Evolutionary conservation across 495 filamentous ascomycete species (phyloP), one percentile per base, ranked within the genome.

Genomic region (Penicillium fimorum): DNA sequence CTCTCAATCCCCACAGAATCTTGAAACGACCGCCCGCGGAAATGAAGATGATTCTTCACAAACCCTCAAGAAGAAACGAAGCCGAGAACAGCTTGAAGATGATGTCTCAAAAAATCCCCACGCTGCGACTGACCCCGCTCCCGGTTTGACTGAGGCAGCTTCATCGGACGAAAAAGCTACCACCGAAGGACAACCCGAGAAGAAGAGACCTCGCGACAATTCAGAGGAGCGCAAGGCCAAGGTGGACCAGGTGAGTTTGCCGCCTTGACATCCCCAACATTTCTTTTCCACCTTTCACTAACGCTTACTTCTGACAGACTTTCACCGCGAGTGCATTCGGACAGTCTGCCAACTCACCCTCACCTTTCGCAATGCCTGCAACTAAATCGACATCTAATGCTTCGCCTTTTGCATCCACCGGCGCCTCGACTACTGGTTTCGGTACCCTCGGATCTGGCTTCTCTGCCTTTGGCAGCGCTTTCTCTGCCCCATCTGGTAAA

Each of bases 401-500:
- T 27, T 54, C 52, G 22, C 51, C 51, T 12, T 54, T 54, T 18
- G 30, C 29, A 29, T 22, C 22, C 15, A 29, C 13, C 13, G 24
- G 71, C 47, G 55, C 69, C 29, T 71, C 77, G 2, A 67, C 71
- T 15, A 55, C 70, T 30, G 72, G 70, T 27, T 79, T 79, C 63
- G 71, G 72, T 56, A 45, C 56, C 47, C 61, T 72, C 63, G 63
- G 68, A 67, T 44, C 50, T n/a, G 70, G 71, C 0, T 78, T 79
- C 18, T 76, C 78, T 32, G 74, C 80, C 0, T 86, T 88, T 61
- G 75, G 80, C 32, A 75, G 81, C 51, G 77, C 78, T 15, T 80
- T 82, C 58, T 70, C 81, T 12, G 69, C 71, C 11, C 74, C 75
- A 18, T 65, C 75, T 11, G 71, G 81, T n/a, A 79, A 78, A 17